Evolutionary conservation across 164 flowering plant species (phyloP).

Genomic region (Euptelea pleiosperma): DNA sequence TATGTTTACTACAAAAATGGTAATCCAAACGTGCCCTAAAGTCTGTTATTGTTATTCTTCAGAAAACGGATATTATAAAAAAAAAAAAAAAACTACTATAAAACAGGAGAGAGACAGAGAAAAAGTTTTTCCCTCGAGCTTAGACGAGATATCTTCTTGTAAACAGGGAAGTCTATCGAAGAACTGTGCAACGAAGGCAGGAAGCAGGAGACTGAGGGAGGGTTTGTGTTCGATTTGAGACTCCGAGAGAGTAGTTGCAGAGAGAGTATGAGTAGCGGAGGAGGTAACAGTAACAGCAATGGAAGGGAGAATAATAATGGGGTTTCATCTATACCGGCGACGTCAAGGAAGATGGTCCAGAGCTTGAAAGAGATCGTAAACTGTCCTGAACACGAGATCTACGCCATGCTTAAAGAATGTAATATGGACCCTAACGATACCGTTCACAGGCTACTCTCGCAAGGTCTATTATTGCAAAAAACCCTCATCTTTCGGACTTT

Average conservation of each 20-base stretch:
- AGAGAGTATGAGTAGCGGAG: constrained; percentile 42
- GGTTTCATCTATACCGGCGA: constrained; percentile 47
- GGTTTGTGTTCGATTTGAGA: constrained; percentile 6
- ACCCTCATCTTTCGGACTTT: background rate
- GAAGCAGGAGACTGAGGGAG: background rate
- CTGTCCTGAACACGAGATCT: constrained; percentile 42
- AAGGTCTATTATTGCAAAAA: constrained; percentile 42
- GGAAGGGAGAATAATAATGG: constrained; percentile 34
- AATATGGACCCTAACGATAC: constrained; percentile 98
- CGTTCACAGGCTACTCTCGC: constrained; percentile 75
- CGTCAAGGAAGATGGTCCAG: constrained; percentile 73
- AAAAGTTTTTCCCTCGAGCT: constrained; percentile 20
- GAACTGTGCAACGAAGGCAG: constrained; percentile 4
- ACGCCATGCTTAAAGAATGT: constrained; percentile 52
- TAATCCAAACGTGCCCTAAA: too few relatives aligned
- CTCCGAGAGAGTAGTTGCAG: too few relatives aligned
- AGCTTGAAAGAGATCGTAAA: constrained; percentile 89
- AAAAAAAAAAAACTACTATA: background rate
- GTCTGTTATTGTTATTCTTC: too few relatives aligned
- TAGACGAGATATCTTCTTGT: too few relatives aligned
- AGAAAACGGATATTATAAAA: too few relatives aligned
- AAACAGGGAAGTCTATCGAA: background rate
- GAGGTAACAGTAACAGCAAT: constrained; percentile 24
- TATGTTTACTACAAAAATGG: too few relatives aligned
- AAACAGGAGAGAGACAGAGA: constrained; percentile 13